Evolutionary conservation across 1,284 basidiomycete species (phyloP), one percentile per base, ranked within the genome.

Genomic region (Ceratorhiza oryzae-sativae): DNA sequence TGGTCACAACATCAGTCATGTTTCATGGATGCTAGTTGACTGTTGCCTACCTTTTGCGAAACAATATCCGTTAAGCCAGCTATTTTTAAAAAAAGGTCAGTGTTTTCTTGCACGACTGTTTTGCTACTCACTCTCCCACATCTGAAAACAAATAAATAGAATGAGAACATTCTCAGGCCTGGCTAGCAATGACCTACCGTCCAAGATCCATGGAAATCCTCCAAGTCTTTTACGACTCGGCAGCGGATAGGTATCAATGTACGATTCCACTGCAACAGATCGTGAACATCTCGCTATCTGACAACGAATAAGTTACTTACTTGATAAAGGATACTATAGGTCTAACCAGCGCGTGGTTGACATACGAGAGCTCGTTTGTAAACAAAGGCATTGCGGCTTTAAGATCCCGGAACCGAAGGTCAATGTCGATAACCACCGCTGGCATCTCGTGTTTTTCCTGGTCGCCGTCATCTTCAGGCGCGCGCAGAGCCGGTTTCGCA

Each of bases 241-340:
- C 94, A 97, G 75, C 90, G 92, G 71, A 98, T 95, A 10, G 95
- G 95, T 1, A 98, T 88, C 75, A 98, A 81, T 0, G 96, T 98
- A 74, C 90, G 88, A 79, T 98, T 96, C 92, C 91, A 79, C 94
- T 95, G 74, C 4, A 36, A 15, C 12, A 45, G 55, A 25, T 32
- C 55, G 59, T 80, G 51, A 79, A 75, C 68, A 63, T 65, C 53
- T 36, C 42, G 25, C 5, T 5, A 3, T 42, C n/a, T 30, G n/a
- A 18, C 18, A 15, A 27, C 34, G 27, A 25, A 72, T 30, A 49
- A 30, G 15, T 67, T 42, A 83, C 90, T 75, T 77, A 95, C 93
- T 97, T 97, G 88, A 99, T 97, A 79, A 99, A 99, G 0, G 95
- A 96, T 4, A 99, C 97, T 75, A 99, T 98, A 3, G 97, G 97